Base-by-base conservation (phyloP, 148 eudicot genomes). In the Vaccinium vitisidaea region DNA sequence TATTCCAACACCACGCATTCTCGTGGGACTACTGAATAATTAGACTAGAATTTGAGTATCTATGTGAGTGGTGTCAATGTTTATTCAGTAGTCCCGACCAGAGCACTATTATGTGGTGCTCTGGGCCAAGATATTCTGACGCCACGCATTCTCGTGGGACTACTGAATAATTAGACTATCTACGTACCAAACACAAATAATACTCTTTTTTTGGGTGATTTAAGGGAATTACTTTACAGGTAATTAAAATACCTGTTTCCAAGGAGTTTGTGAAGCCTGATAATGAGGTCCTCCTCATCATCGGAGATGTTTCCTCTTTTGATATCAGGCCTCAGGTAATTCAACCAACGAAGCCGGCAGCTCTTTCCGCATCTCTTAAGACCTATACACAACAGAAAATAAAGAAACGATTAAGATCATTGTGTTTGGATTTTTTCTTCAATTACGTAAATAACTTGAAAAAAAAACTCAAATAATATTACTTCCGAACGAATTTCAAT, bases 211-310 rank as follows among this genome's bases (percentile, higher is more conserved):
- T 4, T 2, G 0, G 39, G 6, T 27, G 0, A 1, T 1, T 30
- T 11, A 30, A 32, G 4, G 4, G 9, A 14, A 2, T 30, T 32
- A 71, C 6, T 14, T 18, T 43, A 43, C 6, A 43, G 46, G 46
- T 43, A 27, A 27, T 15, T 11, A 30, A 69, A 39, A 27, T 10
- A 89, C 91, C 91, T 87, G 79, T 89, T 89, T 15, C 91, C 91
- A 46, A 89, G 55, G 82, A 89, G 91, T 50, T 87, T 89, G 63
- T 89, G 91, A 39, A 89, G 91, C 4, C 91, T 80, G 71, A 89
- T 85, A 0, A 89, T 89, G 87, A 89, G 88, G 56, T 89, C 91
- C 14, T 89, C 91, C 78, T 89, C 91, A 25, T 89, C 91, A 27
- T 14, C n/a, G 25, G 83, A 55, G 6, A 89, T 89, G 61, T 89